Conservation (phyloP, 1,139 yeast species). For the Kodamaea arcana region DNA sequence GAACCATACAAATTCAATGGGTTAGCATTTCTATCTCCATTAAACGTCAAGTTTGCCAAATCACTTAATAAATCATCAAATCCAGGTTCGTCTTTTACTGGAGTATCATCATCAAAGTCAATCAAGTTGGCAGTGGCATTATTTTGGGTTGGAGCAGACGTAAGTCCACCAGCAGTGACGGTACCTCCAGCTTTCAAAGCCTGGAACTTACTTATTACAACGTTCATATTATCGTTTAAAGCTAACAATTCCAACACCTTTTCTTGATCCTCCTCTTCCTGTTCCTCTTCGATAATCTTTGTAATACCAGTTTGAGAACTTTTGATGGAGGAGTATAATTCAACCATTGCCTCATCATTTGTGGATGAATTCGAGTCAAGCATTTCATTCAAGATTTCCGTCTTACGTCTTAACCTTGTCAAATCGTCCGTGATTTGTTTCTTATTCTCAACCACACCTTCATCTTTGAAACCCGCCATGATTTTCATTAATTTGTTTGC, state of each 20-base stretch:
- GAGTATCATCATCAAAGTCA: conserved; percentile 59
- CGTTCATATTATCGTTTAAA: conserved; percentile 74
- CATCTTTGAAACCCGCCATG: conserved; percentile 96
- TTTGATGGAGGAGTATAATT: conserved; percentile 74
- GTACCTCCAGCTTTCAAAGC: conserved; percentile 63
- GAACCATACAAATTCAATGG: conserved; percentile 42
- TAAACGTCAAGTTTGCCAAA: conserved; percentile 58
- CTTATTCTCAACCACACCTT: conserved; percentile 61
- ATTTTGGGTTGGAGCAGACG: conserved; percentile 13
- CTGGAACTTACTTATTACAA: conserved; percentile 63
- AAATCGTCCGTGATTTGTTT: conserved; percentile 82
- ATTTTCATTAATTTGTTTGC: conserved; percentile 96
- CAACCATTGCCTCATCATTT: conserved; percentile 66
- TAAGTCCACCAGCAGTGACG: conserved; percentile 56
- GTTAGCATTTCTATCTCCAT: conserved; percentile 21
- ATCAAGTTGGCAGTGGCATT: conserved; percentile 55
- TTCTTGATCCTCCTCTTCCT: conserved; percentile 48
- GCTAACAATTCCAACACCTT: conserved; percentile 63
- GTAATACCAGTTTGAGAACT: conserved; percentile 85
- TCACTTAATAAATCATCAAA: conserved; percentile 70
- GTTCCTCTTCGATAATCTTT: conserved; percentile 75
- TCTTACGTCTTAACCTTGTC: conserved; percentile 79
- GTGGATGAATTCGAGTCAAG: conserved; percentile 53
- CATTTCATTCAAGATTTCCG: conserved; percentile 91
- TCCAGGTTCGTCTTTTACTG: conserved; percentile 42